A percentile compares a stretch with the other conserved stretches of the same genome.
Conservation (phyloP, 129 eudicot genomes). For the Arctium minus region DNA sequence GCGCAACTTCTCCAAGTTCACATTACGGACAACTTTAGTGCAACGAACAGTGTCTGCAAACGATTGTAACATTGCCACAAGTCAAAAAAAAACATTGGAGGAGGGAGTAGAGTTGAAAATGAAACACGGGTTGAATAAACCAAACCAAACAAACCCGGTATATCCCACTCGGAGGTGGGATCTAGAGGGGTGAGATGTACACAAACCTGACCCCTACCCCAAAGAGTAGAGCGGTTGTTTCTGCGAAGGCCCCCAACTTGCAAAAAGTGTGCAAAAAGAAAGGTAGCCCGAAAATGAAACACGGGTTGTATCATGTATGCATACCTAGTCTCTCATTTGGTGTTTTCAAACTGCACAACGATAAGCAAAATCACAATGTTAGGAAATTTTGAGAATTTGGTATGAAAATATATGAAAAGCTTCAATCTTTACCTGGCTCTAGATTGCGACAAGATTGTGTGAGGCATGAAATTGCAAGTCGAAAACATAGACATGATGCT, state of each 20-base stretch:
- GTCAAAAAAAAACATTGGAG: neutral
- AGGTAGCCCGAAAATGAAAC: neutral
- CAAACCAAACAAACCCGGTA: too few relatives aligned
- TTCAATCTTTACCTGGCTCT: slow-evolving; percentile 36
- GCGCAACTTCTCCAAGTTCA: slow-evolving; percentile 60
- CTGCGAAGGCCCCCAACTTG: too few relatives aligned
- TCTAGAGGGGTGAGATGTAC: too few relatives aligned
- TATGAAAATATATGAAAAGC: neutral
- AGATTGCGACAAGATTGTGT: slow-evolving; percentile 34
- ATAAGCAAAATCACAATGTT: slow-evolving; percentile 15
- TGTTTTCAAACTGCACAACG: slow-evolving; percentile 40
- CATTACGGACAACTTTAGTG: slow-evolving; percentile 61
- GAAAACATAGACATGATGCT: slow-evolving; percentile 40
- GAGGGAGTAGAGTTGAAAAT: neutral
- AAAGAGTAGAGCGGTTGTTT: too few relatives aligned
- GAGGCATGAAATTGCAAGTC: slow-evolving; percentile 29
- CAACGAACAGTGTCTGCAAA: slow-evolving; percentile 39
- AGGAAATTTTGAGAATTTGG: neutral
- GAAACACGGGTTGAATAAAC: neutral
- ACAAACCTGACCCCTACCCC: too few relatives aligned
- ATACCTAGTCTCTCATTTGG: slow-evolving; percentile 43
- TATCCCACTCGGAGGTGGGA: too few relatives aligned
- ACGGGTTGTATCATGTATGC: slow-evolving; percentile 1
- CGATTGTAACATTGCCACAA: slow-evolving; percentile 11
- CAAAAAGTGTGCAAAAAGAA: neutral